Evolutionary conservation across 257 asterid species (phyloP), one percentile per base, ranked within the genome.

Genomic region (Solanum etuberosum): DNA sequence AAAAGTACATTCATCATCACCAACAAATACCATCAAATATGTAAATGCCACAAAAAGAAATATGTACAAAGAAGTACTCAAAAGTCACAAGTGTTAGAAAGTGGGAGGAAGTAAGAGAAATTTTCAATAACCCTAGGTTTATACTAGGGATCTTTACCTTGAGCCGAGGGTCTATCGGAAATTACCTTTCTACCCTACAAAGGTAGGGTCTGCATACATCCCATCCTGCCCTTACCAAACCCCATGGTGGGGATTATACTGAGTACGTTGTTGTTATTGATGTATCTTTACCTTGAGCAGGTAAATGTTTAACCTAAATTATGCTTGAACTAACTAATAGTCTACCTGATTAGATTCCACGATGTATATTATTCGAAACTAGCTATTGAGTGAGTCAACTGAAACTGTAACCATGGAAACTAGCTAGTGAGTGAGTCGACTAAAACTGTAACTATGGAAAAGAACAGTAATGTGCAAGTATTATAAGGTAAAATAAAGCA

Each of bases 111-210:
- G 43, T 18, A 16, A 8, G 21, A 15, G 40, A 70, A 70, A 3
- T 15, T 31, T 31, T 70, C 77, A 3, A 29, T 68, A 70, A 31
- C n/a, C 13, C 11, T 15, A 1, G 76, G n/a, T 70, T 31, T 13
- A n/a, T 59, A 61, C 35, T 0, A 12, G 0, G 72, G 72, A 67
- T 29, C 12, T 31, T 68, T 68, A 68, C 1, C 76, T 68, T 29
- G 35, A 0, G 21, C 0, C 0, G 2, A 65, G 73, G 21, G 15
- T 65, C 35, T 65, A 65, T 65, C 0, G 0, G 0, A 65, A 0
- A 65, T 3, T 6, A 65, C 10, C 0, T 65, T 23, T 65, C 9
- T 27, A 27, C 2, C 73, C 73, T 65, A 13, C 5, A 65, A 25
- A 27, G 6, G 73, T 27, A 25, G 2, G 35, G 73, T 65, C 34